Evolutionary conservation across 129 eudicot species (phyloP).

Genomic region (Arctium lappa): DNA sequence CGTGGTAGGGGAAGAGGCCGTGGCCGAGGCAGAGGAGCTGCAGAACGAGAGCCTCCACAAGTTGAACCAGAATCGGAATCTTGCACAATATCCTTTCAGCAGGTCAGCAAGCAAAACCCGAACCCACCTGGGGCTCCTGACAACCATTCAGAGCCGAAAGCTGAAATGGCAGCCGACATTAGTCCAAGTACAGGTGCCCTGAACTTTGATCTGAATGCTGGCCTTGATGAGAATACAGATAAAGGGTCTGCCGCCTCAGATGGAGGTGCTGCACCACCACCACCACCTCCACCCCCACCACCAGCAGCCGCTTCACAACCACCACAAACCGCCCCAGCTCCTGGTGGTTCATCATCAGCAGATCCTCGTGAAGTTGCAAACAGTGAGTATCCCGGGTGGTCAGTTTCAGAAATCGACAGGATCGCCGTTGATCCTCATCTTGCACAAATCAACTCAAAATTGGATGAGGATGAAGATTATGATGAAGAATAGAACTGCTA

Average conservation of each 20-base stretch:
- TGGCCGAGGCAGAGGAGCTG: conserved; percentile 45
- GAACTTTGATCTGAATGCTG: conserved; percentile 59
- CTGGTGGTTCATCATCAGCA: conserved; percentile 6
- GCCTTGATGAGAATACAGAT: conserved; percentile 41
- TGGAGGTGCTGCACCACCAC: background rate
- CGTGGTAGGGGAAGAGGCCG: conserved; percentile 81
- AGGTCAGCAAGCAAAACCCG: conserved; percentile 11
- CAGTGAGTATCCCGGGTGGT: conserved; percentile 58
- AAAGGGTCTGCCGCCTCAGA: background rate
- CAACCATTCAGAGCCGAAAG: conserved; percentile 17
- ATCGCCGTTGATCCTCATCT: conserved; percentile 67
- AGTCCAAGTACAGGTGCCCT: conserved; percentile 24
- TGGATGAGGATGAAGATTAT: conserved; percentile 79
- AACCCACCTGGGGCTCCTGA: conserved; percentile 18
- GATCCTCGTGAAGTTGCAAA: conserved; percentile 26
- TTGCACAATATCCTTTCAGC: conserved; percentile 19
- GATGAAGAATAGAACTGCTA: conserved; percentile 48
- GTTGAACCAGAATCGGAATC: conserved; percentile 33
- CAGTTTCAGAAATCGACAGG: conserved; percentile 56
- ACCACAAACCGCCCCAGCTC: background rate
- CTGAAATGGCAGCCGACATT: conserved; percentile 5
- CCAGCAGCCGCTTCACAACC: background rate
- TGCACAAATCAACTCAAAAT: conserved; percentile 38
- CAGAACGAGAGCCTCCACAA: conserved; percentile 46
- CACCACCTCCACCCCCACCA: conserved; percentile 18